Evolutionary conservation across 139 green algal genomes (phyloP).

Genomic region (Bryopsis sp.): DNA sequence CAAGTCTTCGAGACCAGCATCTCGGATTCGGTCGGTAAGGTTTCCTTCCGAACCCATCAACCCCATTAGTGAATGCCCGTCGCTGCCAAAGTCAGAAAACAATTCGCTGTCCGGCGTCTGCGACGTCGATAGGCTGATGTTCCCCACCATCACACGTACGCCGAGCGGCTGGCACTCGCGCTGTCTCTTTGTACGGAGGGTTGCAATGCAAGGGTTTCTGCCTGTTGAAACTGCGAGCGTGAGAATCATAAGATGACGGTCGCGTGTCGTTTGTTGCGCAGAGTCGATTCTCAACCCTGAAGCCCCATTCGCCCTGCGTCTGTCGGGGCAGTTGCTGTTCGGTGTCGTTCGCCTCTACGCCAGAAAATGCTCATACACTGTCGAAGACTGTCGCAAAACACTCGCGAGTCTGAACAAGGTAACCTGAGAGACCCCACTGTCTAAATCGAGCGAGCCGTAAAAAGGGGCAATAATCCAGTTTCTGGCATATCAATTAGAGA

Average conservation of each 20-base stretch:
- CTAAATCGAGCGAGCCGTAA: too few relatives aligned
- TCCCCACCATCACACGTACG: too few relatives aligned
- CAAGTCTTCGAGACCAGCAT: conserved; percentile 64
- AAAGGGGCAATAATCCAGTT: too few relatives aligned
- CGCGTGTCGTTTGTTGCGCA: conserved; percentile 25
- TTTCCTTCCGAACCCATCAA: conserved; percentile 32
- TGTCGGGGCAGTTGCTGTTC: conserved; percentile 92
- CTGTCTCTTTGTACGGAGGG: too few relatives aligned
- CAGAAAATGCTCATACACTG: conserved; percentile 65
- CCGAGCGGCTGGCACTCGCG: too few relatives aligned
- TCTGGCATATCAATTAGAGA: too few relatives aligned
- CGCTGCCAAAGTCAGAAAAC: too few relatives aligned
- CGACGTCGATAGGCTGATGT: too few relatives aligned
- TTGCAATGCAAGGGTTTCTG: too few relatives aligned
- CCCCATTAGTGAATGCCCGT: too few relatives aligned
- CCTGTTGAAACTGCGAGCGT: neutral
- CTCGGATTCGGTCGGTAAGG: conserved; percentile 31
- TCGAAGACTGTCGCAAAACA: conserved; percentile 18
- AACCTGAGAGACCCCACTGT: too few relatives aligned
- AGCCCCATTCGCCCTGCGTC: conserved; percentile 81
- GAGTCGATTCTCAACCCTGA: conserved; percentile 91
- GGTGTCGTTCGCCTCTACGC: conserved; percentile 89
- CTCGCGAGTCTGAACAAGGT: conserved; percentile 14
- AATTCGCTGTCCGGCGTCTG: too few relatives aligned
- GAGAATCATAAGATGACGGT: conserved; percentile 3